Base-by-base conservation (phyloP, 2,329 filamentous ascomycete genomes). In the Diaporthe sp. region DNA sequence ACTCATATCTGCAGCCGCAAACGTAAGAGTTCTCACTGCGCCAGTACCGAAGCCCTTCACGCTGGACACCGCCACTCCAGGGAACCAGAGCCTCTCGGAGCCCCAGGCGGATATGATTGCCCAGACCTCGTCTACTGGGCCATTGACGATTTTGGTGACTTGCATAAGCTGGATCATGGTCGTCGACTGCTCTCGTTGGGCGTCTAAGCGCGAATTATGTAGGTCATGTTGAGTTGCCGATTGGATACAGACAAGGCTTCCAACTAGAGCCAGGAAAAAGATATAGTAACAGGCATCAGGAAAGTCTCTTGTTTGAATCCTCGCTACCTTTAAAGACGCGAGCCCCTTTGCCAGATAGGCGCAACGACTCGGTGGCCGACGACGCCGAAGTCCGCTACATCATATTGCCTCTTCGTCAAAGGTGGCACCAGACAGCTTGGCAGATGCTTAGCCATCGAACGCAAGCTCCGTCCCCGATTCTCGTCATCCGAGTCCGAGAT, bases 221-320 rank as follows among this genome's bases (percentile, higher is more conserved):
- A 50, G 44, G 19, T 50, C 12, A n/a, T 50, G 22, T n/a, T 10
- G 0, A 50, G 22, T 50, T n/a, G 44, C 44, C 12, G 19, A n/a
- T 10, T 9, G 8, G 22, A 15, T 50, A 15, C 22, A 50, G 44
- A 0, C 44, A 50, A 4, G 7, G 1, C 44, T 0, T 50, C 19
- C 44, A 9, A 50, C 19, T 50, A 50, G 8, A 50, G 22, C n/a
- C 13, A 12, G 44, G 10, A 12, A n/a, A 50, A 10, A 50, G 3
- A 50, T 0, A n/a, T 0, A 19, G 17, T 0, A 44, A 50, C 7
- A 13, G 22, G n/a, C n/a, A n/a, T n/a, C n/a, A n/a, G n/a, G n/a
- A n/a, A n/a, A n/a, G n/a, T n/a, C n/a, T n/a, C n/a, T n/a, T n/a
- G 8, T n/a, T 50, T 3, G 8, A 50, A 19, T 22, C 12, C 6